phyloP scores from a whole-genome alignment of 75 land plant species.

The Adiantum capillusveneris region DNA sequence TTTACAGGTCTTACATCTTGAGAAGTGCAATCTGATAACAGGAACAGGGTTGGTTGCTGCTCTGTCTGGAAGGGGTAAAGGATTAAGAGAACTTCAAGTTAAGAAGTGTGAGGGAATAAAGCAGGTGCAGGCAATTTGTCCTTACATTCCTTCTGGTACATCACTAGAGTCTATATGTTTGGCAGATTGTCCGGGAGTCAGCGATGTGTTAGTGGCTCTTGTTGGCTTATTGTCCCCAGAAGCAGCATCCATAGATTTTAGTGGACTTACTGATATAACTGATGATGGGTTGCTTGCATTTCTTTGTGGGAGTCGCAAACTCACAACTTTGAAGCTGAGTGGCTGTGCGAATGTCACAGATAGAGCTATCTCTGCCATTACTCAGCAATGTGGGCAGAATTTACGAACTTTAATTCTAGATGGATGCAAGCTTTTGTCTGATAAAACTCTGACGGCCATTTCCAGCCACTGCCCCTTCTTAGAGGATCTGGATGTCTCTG shows the following conservation, averaged over 20 bases:
- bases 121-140: background rate
- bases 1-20: conserved; percentile 22
- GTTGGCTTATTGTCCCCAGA: conserved; percentile 18
- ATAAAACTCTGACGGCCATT: conserved; percentile 26
- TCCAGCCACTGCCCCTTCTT: conserved; percentile 21
- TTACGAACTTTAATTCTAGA: conserved; percentile 27
- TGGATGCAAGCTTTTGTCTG: conserved; percentile 29
- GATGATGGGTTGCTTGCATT: conserved; percentile 30
- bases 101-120: conserved; percentile 17
- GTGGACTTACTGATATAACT: conserved; percentile 27
- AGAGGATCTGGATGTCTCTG: conserved; percentile 35
- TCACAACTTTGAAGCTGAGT: conserved; percentile 30
- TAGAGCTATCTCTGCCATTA: conserved; percentile 19
- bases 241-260: conserved; percentile 28
- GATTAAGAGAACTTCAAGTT: conserved; percentile 5
- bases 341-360: conserved; percentile 33
- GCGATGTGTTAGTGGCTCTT: conserved; percentile 17
- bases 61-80: background rate
- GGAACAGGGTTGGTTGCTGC: conserved; percentile 10
- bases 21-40: conserved; percentile 19
- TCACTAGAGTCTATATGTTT: conserved; percentile 25
- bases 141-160: background rate
- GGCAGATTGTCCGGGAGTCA: conserved; percentile 22
- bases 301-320: conserved; percentile 11
- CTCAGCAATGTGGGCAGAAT: conserved; percentile 16